These are phyloP conservation scores for Acer negundo DNA, from an alignment of 345 rosid species.

Conservation along the genomic window DNA sequence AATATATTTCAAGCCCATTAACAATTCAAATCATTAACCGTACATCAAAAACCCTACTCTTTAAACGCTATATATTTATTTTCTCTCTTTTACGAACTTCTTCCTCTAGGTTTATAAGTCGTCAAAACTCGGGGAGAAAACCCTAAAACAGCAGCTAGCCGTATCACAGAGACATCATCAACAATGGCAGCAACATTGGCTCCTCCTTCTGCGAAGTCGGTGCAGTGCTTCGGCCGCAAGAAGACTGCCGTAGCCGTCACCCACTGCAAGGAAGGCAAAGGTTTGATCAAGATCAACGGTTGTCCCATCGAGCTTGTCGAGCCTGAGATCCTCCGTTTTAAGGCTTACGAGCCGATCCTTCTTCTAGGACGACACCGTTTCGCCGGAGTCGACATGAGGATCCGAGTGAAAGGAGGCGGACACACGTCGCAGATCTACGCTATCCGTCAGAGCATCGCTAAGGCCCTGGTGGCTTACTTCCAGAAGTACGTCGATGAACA, in stretches of 20 bases:
- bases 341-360: slow-evolving; percentile 73
- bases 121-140: background rate
- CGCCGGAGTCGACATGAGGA: slow-evolving; percentile 87
- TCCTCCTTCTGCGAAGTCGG: slow-evolving; percentile 34
- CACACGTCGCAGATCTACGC: slow-evolving; percentile 93
- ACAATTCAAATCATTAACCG: background rate
- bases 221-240: slow-evolving; percentile 87
- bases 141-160: background rate
- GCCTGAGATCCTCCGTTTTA: slow-evolving; percentile 88
- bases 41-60: background rate
- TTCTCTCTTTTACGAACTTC: background rate
- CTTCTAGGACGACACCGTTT: slow-evolving; percentile 79
- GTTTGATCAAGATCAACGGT: slow-evolving; percentile 79
- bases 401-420: slow-evolving; percentile 81
- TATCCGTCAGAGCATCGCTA: slow-evolving; percentile 88
- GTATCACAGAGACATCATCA: background rate
- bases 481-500: slow-evolving; percentile 92
- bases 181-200: slow-evolving; percentile 45
- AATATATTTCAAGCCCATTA: background rate
- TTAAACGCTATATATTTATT: background rate
- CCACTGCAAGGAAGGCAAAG: slow-evolving; percentile 73
- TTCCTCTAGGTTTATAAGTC: slow-evolving; percentile 1
- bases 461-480: slow-evolving; percentile 78
- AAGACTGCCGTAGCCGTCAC: slow-evolving; percentile 86
- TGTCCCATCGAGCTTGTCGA: slow-evolving; percentile 75